Percentiles rank a stretch among this genome's conserved stretches.
Conservation (phyloP, 306 rosid species). For the Urtica urens region DNA sequence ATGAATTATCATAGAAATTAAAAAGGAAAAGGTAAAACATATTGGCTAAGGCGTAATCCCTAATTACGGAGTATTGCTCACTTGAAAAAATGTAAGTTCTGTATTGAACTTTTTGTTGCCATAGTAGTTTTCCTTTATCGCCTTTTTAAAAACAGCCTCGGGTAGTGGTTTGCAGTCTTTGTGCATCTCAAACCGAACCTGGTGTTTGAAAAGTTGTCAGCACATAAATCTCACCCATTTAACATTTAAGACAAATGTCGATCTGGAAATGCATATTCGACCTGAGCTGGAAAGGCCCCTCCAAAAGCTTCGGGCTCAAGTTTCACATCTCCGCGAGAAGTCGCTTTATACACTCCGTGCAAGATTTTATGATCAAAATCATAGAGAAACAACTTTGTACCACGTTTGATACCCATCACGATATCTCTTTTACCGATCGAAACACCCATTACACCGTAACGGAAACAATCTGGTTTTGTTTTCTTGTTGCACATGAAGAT, state of each 20-base stretch:
- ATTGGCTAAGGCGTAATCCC: too few relatives aligned
- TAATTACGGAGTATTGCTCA: conserved; percentile 13
- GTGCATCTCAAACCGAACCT: conserved; percentile 66
- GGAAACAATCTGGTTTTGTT: conserved; percentile 88
- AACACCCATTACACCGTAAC: conserved; percentile 68
- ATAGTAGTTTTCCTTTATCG: conserved; percentile 70
- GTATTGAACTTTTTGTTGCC: conserved; percentile 58
- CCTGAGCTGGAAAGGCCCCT: conserved; percentile 95
- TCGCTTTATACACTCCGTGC: conserved; percentile 71
- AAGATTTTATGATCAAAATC: conserved; percentile 86
- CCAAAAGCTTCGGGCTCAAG: conserved; percentile 82
- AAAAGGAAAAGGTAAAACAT: background rate
- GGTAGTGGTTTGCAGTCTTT: conserved; percentile 79
- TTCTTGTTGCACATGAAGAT: conserved; percentile 93
- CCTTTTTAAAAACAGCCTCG: conserved; percentile 65
- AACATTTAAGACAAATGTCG: conserved; percentile 1
- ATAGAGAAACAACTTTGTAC: conserved; percentile 67
- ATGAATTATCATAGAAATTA: conserved; percentile 1
- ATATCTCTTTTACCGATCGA: conserved; percentile 44
- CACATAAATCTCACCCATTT: conserved; percentile 9
- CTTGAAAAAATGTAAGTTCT: conserved; percentile 69
- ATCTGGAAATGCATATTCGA: conserved; percentile 16
- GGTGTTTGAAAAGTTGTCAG: conserved; percentile 20
- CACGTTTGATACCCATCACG: conserved; percentile 55
- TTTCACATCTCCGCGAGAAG: conserved; percentile 69